Evolutionary conservation across 106 monocot genomes (phyloP), one percentile per base, ranked within the genome.

Genomic region (Apostasia shenzhenica): DNA sequence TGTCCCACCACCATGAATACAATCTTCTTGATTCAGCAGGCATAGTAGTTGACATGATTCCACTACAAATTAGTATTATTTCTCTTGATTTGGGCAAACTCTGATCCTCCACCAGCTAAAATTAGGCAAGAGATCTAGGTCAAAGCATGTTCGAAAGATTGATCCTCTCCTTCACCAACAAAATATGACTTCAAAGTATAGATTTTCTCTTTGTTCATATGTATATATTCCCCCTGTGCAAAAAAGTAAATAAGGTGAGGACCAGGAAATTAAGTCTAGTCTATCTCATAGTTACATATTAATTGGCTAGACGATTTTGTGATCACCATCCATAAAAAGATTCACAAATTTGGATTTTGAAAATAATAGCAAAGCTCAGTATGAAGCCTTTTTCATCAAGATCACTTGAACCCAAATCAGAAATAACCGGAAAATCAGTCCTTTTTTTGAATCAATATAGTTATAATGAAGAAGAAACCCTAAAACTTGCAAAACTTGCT

Each of bases 1-100:
- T 85, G 57, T 82, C 85, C 88, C 88, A 89, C 88, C 88, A 89
- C 88, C 88, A 88, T 6, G 84, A 84, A 72, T 89, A 89, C 42
- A 69, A 39, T 2, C 77, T 76, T 57, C 74, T 64, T 0, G 88
- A 85, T 14, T 82, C 85, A 14, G 79, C 72, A 65, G 72, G 78
- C 11, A 68, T 49, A n/a, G 80, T 45, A n/a, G 65, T 77, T 5
- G 84, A 73, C 88, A 88, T 88, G 67, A 52, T 40, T 63, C 69
- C 26, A 68, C 49, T 2, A 49, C 8, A n/a, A 43, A 65, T 26
- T 1, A 65, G 47, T 45, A 48, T 47, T 5, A 38, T 14, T 47
- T 47, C 48, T 48, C 48, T 48, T 48, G 26, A 2, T 48, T 8
- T 14, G 3, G 39, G 43, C 4, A 50, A 50, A 8, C 4, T 8